phyloP scores from a whole-genome alignment of 805 yeast species.

The Pichia sporocuriosa region DNA sequence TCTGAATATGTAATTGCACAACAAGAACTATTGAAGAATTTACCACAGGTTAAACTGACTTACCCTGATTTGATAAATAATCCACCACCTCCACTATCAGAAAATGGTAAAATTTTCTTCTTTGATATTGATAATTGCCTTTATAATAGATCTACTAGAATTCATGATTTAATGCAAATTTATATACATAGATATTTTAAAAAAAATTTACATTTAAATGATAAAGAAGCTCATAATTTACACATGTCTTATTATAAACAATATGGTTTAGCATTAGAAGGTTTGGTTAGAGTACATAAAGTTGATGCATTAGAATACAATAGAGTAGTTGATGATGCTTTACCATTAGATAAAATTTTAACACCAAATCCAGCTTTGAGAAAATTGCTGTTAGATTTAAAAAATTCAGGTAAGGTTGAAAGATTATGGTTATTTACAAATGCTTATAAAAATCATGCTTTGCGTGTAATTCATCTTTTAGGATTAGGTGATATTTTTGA shows the following conservation, averaged over 20 bases:
- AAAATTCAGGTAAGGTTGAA: conserved; percentile 44
- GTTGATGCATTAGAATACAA: conserved; percentile 89
- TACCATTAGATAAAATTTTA: conserved; percentile 77
- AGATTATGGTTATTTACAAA: conserved; percentile 90
- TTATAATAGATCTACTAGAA: conserved; percentile 64
- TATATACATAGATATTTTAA: conserved; percentile 79
- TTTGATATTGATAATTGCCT: conserved; percentile 94
- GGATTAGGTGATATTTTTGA: conserved; percentile 93
- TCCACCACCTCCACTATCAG: conserved; percentile 17
- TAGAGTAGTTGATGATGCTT: conserved; percentile 81
- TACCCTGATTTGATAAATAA: conserved; percentile 21
- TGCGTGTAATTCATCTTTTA: conserved; percentile 67
- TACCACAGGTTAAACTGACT: conserved; percentile 24
- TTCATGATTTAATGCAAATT: conserved; percentile 83
- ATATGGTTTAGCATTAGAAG: conserved; percentile 92
- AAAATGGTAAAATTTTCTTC: conserved; percentile 44
- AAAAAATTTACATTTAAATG: conserved; percentile 49
- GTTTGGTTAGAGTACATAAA: conserved; percentile 60
- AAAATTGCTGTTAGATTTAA: conserved; percentile 42
- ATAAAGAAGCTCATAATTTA: conserved; percentile 65
- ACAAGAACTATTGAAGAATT: background rate
- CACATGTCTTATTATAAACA: conserved; percentile 74
- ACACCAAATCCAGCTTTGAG: conserved; percentile 53
- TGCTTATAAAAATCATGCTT: conserved; percentile 87
- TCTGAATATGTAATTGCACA: no score